Evolutionary conservation across 179 eudicot species (phyloP), one percentile per base, ranked within the genome.

Genomic region (Beta macrorhiza): DNA sequence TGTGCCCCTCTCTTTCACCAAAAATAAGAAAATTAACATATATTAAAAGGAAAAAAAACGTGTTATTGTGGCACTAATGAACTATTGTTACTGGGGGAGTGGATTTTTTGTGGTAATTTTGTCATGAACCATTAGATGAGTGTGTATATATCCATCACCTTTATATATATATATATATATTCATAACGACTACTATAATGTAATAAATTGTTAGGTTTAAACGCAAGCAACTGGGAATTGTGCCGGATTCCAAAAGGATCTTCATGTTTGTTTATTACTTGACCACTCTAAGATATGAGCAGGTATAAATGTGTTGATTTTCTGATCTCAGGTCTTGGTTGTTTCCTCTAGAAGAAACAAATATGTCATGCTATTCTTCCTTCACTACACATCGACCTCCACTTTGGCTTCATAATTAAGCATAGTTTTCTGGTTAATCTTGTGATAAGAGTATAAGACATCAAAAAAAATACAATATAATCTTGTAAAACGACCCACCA

Each of bases 341-440:
- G 73, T 37, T 71, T 82, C 77, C 81, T 82, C 15, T 70, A 32
- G 56, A 82, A 76, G 77, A 51, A 67, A 29, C 80, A 82, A 77
- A 82, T n/a, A 49, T 61, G 74, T 37, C 37, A 74, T 57, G 49
- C 19, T n/a, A 59, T 59, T 16, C n/a, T 6, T 67, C 56, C 15
- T 73, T 55, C 65, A 49, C 72, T 53, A 64, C 77, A 32, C 51
- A 62, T 53, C 61, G 52, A 74, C 56, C 22, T 67, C 79, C 61
- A 68, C 71, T 62, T 79, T 37, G 9, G 14, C 22, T 53, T 19
- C 25, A 67, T 7, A 29, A 51, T 49, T 75, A 32, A 78, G 62
- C 25, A 10, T 45, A n/a, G 58, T 2, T 51, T 20, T 61, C 47
- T 45, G 42, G 42, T 19, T n/a, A 5, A 37, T 45, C 47, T 0